These are phyloP conservation scores for Claviceps monticola DNA, from an alignment of 2,329 filamentous ascomycete species.

Conservation along the genomic window DNA sequence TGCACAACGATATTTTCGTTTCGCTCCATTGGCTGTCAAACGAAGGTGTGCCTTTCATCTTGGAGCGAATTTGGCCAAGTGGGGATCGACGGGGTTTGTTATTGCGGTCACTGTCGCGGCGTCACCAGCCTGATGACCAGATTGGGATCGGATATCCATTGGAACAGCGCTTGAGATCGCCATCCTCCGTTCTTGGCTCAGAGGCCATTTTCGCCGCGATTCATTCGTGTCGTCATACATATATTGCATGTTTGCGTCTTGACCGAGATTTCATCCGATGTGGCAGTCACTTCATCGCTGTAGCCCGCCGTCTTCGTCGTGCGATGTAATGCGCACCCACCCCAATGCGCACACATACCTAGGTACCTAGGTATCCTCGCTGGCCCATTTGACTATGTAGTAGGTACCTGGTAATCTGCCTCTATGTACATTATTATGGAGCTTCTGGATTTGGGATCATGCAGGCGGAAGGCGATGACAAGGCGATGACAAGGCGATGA, in stretches of 20 bases:
- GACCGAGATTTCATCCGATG: not conserved
- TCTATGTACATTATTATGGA: not conserved
- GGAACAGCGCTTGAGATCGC: not conserved
- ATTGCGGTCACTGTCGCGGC: not conserved
- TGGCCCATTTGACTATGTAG: not conserved
- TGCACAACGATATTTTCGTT: no score
- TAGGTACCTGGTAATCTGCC: not conserved
- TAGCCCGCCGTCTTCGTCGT: not conserved
- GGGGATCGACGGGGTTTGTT: not conserved
- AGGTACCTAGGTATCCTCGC: not conserved
- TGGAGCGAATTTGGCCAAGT: not conserved
- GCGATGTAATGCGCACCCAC: no score
- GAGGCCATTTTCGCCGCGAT: not conserved
- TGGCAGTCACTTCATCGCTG: not conserved
- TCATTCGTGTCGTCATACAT: not conserved
- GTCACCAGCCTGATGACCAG: not conserved
- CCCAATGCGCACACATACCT: no score
- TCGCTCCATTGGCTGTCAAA: not conserved
- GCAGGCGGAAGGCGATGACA: not conserved
- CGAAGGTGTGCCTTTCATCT: not conserved
- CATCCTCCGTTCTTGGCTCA: not conserved
- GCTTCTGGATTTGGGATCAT: not conserved
- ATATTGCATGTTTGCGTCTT: not conserved
- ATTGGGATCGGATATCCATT: not conserved
- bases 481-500: no score